Conservation (phyloP, 2,329 filamentous ascomycete genomes). For the Phyllosticta ampelicida region DNA sequence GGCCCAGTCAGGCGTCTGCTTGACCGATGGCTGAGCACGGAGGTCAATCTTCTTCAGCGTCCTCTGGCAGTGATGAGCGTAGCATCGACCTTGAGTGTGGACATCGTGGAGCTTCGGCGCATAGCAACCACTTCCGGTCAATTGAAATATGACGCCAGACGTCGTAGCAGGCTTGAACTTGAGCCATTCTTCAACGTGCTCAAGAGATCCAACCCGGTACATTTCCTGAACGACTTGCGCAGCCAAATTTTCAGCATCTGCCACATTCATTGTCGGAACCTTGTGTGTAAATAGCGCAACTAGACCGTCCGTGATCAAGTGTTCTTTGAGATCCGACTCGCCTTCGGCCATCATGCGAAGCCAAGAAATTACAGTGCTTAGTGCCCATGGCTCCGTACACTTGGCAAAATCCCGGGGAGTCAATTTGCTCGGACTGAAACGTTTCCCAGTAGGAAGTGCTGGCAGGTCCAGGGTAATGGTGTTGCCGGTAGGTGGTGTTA, state of each 20-base stretch:
- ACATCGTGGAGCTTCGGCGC: constrained; percentile 68
- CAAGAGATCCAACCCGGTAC: constrained; percentile 64
- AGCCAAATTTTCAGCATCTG: constrained; percentile 83
- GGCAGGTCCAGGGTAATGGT: constrained; percentile 69
- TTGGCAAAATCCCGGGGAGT: constrained; percentile 70
- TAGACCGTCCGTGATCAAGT: constrained; percentile 76
- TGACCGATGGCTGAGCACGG: constrained; percentile 55
- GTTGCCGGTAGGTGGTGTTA: constrained; percentile 37
- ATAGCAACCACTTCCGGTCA: constrained; percentile 88
- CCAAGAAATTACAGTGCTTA: constrained; percentile 82
- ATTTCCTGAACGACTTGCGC: constrained; percentile 68
- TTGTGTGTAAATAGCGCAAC: constrained; percentile 86
- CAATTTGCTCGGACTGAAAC: constrained; percentile 78
- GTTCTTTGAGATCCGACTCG: constrained; percentile 75
- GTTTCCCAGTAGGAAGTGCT: constrained; percentile 65
- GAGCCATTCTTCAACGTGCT: constrained; percentile 94
- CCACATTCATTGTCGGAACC: constrained; percentile 96
- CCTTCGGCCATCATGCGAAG: constrained; percentile 82
- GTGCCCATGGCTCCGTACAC: constrained; percentile 83
- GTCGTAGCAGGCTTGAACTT: constrained; percentile 74
- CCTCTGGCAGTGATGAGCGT: constrained; percentile 85
- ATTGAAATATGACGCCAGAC: constrained; percentile 84
- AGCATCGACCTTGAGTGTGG: constrained; percentile 64
- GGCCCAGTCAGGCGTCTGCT: constrained; percentile 65
- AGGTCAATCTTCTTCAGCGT: constrained; percentile 92